These are phyloP conservation scores for Trichoderma hamatum DNA, from an alignment of 2,329 filamentous ascomycete genomes.

Conservation along the genomic window DNA sequence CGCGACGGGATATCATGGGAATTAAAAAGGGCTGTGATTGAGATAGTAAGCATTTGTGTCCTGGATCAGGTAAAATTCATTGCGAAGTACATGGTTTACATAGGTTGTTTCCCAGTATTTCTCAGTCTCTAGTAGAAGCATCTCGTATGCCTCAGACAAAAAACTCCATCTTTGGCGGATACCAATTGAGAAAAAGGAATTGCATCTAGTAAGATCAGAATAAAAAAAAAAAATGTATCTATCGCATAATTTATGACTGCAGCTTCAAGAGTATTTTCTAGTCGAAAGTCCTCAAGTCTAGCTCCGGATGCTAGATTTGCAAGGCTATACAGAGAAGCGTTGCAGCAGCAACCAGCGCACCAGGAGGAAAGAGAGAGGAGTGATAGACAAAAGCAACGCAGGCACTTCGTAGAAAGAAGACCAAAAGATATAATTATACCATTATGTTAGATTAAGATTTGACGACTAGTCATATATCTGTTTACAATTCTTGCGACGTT, in stretches of 20 bases:
- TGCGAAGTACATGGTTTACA: not conserved
- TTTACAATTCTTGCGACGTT: not conserved
- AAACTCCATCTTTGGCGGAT: not conserved
- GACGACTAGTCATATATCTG: not conserved
- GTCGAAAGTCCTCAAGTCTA: not conserved
- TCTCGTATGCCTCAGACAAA: not conserved
- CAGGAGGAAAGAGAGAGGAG: not conserved
- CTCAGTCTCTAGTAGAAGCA: not conserved
- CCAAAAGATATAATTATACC: not conserved
- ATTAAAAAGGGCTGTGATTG: not conserved
- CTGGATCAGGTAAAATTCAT: not conserved
- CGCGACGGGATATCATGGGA: not conserved
- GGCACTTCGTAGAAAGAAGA: not conserved
- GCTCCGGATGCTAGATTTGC: not conserved
- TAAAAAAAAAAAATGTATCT: not conserved
- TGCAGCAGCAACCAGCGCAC: not conserved
- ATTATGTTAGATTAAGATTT: not conserved
- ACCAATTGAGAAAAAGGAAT: not conserved
- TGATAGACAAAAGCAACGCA: not conserved
- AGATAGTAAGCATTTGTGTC: not conserved
- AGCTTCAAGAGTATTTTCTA: not conserved
- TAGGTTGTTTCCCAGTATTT: not conserved
- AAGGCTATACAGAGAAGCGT: not conserved
- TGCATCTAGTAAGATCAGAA: not conserved
- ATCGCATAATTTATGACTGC: not conserved